Evolutionary conservation across 2,329 filamentous ascomycete genomes (phyloP).

Genomic region (Microcyclospora pomicola): DNA sequence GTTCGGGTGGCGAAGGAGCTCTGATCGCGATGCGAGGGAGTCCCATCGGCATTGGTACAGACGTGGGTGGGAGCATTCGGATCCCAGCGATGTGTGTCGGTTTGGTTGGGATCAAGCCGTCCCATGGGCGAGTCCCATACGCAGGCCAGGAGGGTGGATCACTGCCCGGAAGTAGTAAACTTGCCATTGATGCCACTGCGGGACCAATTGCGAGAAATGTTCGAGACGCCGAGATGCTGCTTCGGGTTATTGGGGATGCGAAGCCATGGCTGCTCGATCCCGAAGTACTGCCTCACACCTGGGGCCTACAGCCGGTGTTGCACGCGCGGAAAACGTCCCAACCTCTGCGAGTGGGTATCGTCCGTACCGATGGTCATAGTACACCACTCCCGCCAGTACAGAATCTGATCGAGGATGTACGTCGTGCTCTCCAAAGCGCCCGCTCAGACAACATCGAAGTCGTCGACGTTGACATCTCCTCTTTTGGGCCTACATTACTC

Average conservation of each 20-base stretch:
- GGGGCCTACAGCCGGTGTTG: slow-evolving; percentile 19
- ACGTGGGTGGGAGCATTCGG: slow-evolving; percentile 41
- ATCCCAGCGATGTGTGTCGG: slow-evolving; percentile 39
- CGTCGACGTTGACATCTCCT: slow-evolving; percentile 42
- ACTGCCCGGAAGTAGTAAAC: slow-evolving; percentile 33
- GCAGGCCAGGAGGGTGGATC: slow-evolving; percentile 38
- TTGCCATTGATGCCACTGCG: slow-evolving; percentile 30
- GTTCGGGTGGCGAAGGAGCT: slow-evolving; percentile 40
- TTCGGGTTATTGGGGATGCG: slow-evolving; percentile 40
- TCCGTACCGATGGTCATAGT: slow-evolving; percentile 37
- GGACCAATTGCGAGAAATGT: slow-evolving; percentile 35
- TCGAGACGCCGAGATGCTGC: slow-evolving; percentile 39
- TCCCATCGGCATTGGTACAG: slow-evolving; percentile 39
- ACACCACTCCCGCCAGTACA: slow-evolving; percentile 39
- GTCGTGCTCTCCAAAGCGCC: slow-evolving; percentile 17
- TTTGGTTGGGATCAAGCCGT: slow-evolving; percentile 35
- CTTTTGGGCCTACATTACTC: slow-evolving; percentile 41
- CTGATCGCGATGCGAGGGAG: slow-evolving; percentile 36
- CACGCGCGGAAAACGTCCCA: slow-evolving; percentile 2
- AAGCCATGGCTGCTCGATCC: slow-evolving; percentile 38
- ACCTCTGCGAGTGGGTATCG: slow-evolving; percentile 33
- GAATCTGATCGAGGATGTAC: slow-evolving; percentile 33
- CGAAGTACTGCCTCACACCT: slow-evolving; percentile 27
- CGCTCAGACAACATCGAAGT: slow-evolving; percentile 37
- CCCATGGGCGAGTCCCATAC: slow-evolving; percentile 35